phyloP scores from a whole-genome alignment of 345 rosid species.

The Cochlearia excelsa region DNA sequence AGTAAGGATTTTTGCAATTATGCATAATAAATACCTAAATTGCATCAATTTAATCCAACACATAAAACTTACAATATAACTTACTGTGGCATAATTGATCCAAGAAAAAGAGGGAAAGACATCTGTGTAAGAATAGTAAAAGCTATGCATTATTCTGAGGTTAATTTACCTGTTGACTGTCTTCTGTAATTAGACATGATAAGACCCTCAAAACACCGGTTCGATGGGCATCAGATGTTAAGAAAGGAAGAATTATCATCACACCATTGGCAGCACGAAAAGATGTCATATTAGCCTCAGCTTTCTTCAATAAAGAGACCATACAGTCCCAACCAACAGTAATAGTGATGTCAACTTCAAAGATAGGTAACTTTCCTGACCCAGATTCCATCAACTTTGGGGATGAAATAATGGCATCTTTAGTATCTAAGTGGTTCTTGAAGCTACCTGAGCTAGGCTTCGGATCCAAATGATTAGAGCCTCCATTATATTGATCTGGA shows the following conservation, averaged over 20 bases:
- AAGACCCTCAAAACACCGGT: slow-evolving; percentile 74
- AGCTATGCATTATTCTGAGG: slow-evolving; percentile 3
- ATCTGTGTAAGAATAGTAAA: not conserved
- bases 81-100: slow-evolving; percentile 2
- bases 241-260: slow-evolving; percentile 67
- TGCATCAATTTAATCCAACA: slow-evolving; percentile 10
- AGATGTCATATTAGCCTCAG: slow-evolving; percentile 73
- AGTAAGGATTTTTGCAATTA: slow-evolving; percentile 13
- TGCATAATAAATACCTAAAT: slow-evolving; percentile 11
- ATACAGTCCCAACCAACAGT: slow-evolving; percentile 91
- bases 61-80: slow-evolving; percentile 3
- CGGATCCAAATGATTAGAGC: slow-evolving; percentile 47
- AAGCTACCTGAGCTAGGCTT: slow-evolving; percentile 72
- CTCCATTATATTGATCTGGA: slow-evolving; percentile 46
- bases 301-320: slow-evolving; percentile 80
- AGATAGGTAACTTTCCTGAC: slow-evolving; percentile 63
- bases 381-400: slow-evolving; percentile 80
- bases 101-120: slow-evolving; percentile 22
- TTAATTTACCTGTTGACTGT: slow-evolving; percentile 57
- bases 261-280: slow-evolving; percentile 85
- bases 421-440: slow-evolving; percentile 70
- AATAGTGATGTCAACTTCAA: slow-evolving; percentile 73
- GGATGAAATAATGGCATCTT: slow-evolving; percentile 78
- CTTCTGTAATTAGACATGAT: slow-evolving; percentile 92
- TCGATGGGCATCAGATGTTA: slow-evolving; percentile 74